Percentiles rank a stretch among this genome's conserved stretches.
Evolutionary conservation across 1,284 basidiomycete genomes (phyloP).

Genomic region (Boletus semigastroideus): DNA sequence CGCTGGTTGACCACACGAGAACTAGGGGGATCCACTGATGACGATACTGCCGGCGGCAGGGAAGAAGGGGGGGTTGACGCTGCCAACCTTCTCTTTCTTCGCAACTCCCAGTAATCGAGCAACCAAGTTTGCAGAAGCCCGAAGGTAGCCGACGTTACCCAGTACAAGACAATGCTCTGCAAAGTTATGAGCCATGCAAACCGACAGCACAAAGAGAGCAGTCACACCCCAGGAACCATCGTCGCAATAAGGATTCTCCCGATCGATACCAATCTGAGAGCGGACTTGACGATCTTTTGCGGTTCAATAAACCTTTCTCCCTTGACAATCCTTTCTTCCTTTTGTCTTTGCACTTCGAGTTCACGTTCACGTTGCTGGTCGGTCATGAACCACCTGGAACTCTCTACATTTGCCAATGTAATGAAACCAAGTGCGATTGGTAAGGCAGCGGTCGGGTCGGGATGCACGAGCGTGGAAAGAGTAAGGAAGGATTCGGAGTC

Average conservation of each 20-base stretch:
- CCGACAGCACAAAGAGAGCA: neutral
- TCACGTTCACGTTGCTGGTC: constrained; percentile 48
- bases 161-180: constrained; percentile 79
- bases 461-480: constrained; percentile 65
- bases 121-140: constrained; percentile 77
- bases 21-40: neutral
- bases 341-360: constrained; percentile 39
- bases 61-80: constrained; percentile 2
- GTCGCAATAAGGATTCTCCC: constrained; percentile 75
- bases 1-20: neutral
- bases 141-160: constrained; percentile 80
- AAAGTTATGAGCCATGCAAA: constrained; percentile 9
- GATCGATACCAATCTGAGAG: constrained; percentile 63
- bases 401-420: constrained; percentile 77
- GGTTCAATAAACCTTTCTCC: constrained; percentile 47
- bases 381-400: constrained; percentile 66
- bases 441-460: constrained; percentile 68
- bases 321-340: constrained; percentile 47
- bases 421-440: constrained; percentile 73
- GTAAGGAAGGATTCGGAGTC: constrained; percentile 76
- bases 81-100: constrained; percentile 38
- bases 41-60: neutral
- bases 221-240: constrained; percentile 73
- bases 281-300: constrained; percentile 58
- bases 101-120: constrained; percentile 64